phyloP scores from a whole-genome alignment of 73 alveolate genomes.

The Paramecium biaurelia region DNA sequence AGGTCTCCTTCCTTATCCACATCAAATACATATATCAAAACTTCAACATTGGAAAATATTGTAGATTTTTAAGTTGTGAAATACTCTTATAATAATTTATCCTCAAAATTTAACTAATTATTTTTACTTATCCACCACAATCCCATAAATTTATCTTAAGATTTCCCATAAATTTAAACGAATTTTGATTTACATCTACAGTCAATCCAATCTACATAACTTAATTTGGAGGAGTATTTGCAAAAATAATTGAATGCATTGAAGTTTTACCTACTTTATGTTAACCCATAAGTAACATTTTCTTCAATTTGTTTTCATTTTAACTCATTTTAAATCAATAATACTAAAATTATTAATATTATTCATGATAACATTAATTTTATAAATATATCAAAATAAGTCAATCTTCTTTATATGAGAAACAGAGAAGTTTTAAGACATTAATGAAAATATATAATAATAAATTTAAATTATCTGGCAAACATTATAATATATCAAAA shows the following conservation, averaged over 20 bases:
- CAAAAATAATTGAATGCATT: conserved; percentile 95
- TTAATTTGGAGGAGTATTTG: conserved; percentile 92
- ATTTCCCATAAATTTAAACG: conserved; percentile 91
- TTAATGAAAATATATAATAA: not conserved
- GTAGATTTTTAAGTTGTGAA: conserved; percentile 86
- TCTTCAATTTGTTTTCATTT: conserved; percentile 61
- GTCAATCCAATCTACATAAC: conserved; percentile 89
- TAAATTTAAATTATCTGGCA: too few relatives aligned
- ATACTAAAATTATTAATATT: not conserved
- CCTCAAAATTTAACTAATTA: conserved; percentile 28
- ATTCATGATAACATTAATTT: not conserved
- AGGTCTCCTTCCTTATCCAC: conserved; percentile 77
- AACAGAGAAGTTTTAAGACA: not conserved
- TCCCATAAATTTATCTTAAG: conserved; percentile 91
- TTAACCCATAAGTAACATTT: conserved; percentile 90
- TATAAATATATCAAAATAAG: not conserved
- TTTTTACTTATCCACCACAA: conserved; percentile 88
- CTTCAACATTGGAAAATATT: conserved; percentile 92
- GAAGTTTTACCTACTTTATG: conserved; percentile 86
- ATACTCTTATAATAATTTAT: conserved; percentile 88
- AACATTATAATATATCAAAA: too few relatives aligned
- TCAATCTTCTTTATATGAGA: not conserved
- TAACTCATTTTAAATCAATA: not conserved
- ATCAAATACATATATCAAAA: conserved; percentile 92
- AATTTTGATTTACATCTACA: conserved; percentile 80